phyloP scores from a whole-genome alignment of 106 monocot genomes.

The Platanthera zijinensis region DNA sequence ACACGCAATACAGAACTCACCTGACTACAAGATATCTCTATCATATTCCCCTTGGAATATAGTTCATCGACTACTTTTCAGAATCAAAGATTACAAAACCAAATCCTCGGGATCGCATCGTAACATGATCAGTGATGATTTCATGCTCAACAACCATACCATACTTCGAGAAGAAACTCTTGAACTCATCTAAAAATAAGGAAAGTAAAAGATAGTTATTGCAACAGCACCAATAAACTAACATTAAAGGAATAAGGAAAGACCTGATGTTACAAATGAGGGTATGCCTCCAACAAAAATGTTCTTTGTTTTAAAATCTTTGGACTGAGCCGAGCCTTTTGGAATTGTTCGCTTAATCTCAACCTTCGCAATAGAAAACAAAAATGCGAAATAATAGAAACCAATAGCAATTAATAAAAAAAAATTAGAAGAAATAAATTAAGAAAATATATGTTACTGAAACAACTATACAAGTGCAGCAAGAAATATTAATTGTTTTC shows the following conservation, averaged over 20 bases:
- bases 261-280: conserved; percentile 62
- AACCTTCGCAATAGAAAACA: conserved; percentile 35
- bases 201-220: background rate
- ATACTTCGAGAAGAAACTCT: conserved; percentile 66
- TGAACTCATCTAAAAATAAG: conserved; percentile 64
- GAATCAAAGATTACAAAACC: conserved; percentile 82
- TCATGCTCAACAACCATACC: conserved; percentile 82
- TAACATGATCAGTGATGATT: conserved; percentile 78
- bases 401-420: no score
- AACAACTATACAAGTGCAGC: no score
- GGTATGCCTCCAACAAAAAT: conserved; percentile 98
- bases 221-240: background rate
- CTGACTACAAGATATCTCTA: conserved; percentile 80
- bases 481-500: background rate
- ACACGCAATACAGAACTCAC: conserved; percentile 29
- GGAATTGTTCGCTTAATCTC: conserved; percentile 98
- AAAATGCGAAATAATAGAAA: background rate
- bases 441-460: background rate
- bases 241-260: background rate
- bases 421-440: background rate
- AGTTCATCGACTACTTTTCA: conserved; percentile 81
- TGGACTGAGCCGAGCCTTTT: conserved; percentile 52
- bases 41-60: conserved; percentile 83
- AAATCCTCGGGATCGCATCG: conserved; percentile 86
- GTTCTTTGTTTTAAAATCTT: conserved; percentile 92